phyloP scores from a whole-genome alignment of 2,329 filamentous ascomycete genomes.

The Fonsecaea pugnacius region DNA sequence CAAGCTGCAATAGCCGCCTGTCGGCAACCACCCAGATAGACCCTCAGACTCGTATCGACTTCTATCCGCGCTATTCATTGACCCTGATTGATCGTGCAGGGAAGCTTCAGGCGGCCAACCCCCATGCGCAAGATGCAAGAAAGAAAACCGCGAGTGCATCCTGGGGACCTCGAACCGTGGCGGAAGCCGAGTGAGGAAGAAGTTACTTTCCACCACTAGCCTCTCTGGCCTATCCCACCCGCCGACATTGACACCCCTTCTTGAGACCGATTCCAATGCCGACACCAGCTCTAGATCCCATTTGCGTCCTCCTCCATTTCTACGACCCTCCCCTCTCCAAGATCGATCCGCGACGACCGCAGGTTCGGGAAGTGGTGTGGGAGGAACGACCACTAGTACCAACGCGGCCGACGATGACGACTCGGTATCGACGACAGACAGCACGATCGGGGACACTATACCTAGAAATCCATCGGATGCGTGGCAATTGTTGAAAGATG shows the following conservation, averaged over 20 bases:
- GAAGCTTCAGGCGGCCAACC: slow-evolving; percentile 53
- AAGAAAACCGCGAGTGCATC: slow-evolving; percentile 62
- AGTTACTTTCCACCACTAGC: slow-evolving; percentile 41
- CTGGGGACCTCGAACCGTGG: slow-evolving; percentile 64
- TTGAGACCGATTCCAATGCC: slow-evolving; percentile 11
- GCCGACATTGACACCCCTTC: slow-evolving; percentile 17
- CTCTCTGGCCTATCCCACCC: slow-evolving; percentile 23
- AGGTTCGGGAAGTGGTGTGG: not conserved
- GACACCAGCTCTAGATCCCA: slow-evolving; percentile 8
- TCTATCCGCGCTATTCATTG: slow-evolving; percentile 13
- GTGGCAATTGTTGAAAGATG: slow-evolving; percentile 54
- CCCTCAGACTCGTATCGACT: slow-evolving; percentile 6
- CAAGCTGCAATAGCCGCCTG: slow-evolving; percentile 27
- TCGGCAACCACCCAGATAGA: slow-evolving; percentile 17
- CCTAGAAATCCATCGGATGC: slow-evolving; percentile 55
- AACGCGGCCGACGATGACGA: slow-evolving; percentile 44
- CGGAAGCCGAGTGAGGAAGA: slow-evolving; percentile 62
- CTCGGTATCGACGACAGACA: slow-evolving; percentile 44
- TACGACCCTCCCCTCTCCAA: slow-evolving; percentile 24
- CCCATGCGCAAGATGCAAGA: slow-evolving; percentile 63
- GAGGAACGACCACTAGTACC: not conserved
- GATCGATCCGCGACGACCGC: slow-evolving; percentile 9
- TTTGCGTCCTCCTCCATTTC: slow-evolving; percentile 22
- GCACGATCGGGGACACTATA: slow-evolving; percentile 47
- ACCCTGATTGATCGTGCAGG: slow-evolving; percentile 39